Percentiles rank a stretch among this genome's conserved stretches.
Conservation (phyloP, 257 asterid species). For the Ocimum tenuiflorum region DNA sequence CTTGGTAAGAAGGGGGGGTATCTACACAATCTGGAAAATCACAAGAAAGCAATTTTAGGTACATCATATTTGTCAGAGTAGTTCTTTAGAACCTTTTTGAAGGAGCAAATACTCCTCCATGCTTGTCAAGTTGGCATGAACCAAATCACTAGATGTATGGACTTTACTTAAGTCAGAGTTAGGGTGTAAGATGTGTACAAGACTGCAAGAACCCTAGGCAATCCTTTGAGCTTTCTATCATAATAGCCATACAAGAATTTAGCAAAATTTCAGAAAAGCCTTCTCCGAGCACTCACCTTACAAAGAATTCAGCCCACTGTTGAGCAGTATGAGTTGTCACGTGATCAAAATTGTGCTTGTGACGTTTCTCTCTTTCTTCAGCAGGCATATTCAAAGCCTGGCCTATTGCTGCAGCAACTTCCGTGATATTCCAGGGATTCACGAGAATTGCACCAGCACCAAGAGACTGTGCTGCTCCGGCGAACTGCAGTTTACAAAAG, state of each 20-base stretch:
- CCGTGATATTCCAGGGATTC: conserved; percentile 96
- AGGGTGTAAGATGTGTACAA: too few species aligned
- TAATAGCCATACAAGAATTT: conserved; percentile 6
- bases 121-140: too few species aligned
- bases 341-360: conserved; percentile 68
- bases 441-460: conserved; percentile 99
- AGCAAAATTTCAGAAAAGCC: not conserved
- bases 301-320: conserved; percentile 96
- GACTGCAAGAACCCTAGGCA: not conserved
- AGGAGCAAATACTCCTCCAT: too few species aligned
- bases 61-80: too few species aligned
- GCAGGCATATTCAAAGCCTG: conserved; percentile 79
- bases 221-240: not conserved
- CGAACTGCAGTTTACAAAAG: conserved; percentile 46
- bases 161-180: too few species aligned
- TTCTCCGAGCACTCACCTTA: conserved; percentile 48
- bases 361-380: conserved; percentile 94
- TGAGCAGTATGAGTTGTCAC: conserved; percentile 96
- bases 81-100: too few species aligned
- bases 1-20: too few species aligned
- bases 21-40: too few species aligned
- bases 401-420: conserved; percentile 52
- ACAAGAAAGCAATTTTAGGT: too few species aligned
- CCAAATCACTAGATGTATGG: too few species aligned
- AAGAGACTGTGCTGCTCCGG: conserved; percentile 98